Conservation (phyloP, 2,329 filamentous ascomycete genomes). For the Talaromyces sp. region DNA sequence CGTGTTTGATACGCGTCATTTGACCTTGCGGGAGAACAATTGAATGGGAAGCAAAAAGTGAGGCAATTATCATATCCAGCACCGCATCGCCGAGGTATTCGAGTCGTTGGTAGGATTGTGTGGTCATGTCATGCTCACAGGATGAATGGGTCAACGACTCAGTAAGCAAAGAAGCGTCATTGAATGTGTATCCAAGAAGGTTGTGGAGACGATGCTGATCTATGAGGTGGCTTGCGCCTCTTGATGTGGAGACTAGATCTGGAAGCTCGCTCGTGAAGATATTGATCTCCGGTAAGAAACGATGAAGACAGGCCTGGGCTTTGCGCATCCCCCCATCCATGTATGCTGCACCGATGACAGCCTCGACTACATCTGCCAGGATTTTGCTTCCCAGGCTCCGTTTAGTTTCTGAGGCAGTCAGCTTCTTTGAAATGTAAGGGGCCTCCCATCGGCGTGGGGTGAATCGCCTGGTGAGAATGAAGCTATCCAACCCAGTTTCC, state of each 20-base stretch:
- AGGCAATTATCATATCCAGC: conserved; percentile 75
- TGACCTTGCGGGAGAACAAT: conserved; percentile 54
- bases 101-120: conserved; percentile 69
- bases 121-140: conserved; percentile 52
- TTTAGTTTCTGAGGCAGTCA: conserved; percentile 18
- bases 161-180: conserved; percentile 66
- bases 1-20: conserved; percentile 78
- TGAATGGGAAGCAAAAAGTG: conserved; percentile 35
- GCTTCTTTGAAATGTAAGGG: conserved; percentile 55
- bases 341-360: conserved; percentile 76
- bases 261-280: conserved; percentile 16
- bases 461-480: conserved; percentile 70
- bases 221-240: conserved; percentile 15
- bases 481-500: conserved; percentile 67
- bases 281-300: conserved; percentile 65
- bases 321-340: conserved; percentile 67
- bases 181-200: conserved; percentile 69
- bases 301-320: conserved; percentile 64
- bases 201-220: conserved; percentile 17
- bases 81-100: conserved; percentile 89
- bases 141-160: conserved; percentile 84
- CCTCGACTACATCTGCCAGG: conserved; percentile 84
- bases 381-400: conserved; percentile 70
- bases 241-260: not conserved
- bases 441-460: conserved; percentile 74